Evolutionary conservation across 202 grass and related monocot species (phyloP).

Genomic region (Hordeum pubiflorum): DNA sequence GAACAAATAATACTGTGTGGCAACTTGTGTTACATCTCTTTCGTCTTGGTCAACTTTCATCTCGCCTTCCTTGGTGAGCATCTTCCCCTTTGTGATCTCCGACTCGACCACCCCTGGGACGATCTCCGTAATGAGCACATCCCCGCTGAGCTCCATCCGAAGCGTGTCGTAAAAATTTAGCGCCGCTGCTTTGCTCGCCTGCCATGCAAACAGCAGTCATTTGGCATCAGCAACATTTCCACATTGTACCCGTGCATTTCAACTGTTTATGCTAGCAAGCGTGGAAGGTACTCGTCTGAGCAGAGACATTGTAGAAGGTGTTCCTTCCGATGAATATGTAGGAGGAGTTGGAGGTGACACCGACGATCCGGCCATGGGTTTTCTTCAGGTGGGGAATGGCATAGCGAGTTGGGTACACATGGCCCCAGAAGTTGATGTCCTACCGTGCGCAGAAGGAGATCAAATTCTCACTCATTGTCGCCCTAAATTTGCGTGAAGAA

Average conservation of each 20-base stretch:
- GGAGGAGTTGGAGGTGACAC: constrained; percentile 49
- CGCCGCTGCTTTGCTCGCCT: constrained; percentile 75
- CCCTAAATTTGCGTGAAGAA: background rate
- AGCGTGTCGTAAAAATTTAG: constrained; percentile 66
- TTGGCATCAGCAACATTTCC: background rate
- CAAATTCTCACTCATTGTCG: background rate
- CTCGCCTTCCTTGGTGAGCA: constrained; percentile 32
- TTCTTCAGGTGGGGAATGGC: constrained; percentile 60
- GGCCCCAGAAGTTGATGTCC: constrained; percentile 81
- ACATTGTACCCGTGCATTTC: background rate
- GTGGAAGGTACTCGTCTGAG: background rate
- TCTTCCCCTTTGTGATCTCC: constrained; percentile 37
- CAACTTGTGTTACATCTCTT: constrained; percentile 11
- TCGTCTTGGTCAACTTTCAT: constrained; percentile 37
- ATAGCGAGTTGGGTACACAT: constrained; percentile 53
- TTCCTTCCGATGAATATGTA: constrained; percentile 46
- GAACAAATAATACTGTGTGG: background rate
- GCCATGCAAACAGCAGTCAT: background rate
- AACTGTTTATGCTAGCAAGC: background rate
- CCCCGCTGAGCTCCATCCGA: constrained; percentile 47
- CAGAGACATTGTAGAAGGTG: constrained; percentile 61
- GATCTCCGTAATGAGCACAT: constrained; percentile 45
- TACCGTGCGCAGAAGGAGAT: background rate
- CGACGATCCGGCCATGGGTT: constrained; percentile 49
- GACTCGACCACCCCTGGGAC: constrained; percentile 51